These are phyloP conservation scores for Phellopilus nigrolimitatus DNA, from an alignment of 1,284 basidiomycete genomes.

Conservation along the genomic window DNA sequence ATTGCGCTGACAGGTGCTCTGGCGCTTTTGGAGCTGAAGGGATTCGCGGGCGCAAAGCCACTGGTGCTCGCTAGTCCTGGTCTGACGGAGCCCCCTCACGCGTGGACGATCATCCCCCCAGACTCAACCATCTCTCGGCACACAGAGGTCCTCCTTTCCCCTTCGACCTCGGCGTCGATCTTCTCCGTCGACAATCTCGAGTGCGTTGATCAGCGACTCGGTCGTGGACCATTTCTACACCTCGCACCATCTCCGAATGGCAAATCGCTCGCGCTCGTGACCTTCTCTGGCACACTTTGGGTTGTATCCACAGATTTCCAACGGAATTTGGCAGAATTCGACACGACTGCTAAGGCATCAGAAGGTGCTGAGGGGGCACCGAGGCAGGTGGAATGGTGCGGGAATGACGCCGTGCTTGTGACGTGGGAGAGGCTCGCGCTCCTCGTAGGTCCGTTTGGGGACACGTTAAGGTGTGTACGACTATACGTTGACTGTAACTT, in stretches of 20 bases:
- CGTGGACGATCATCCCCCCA: constrained; percentile 85
- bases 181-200: constrained; percentile 84
- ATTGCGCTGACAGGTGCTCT: constrained; percentile 81
- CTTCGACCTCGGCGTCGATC: constrained; percentile 51
- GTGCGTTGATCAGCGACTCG: constrained; percentile 82
- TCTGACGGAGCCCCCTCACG: constrained; percentile 72
- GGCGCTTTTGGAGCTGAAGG: constrained; percentile 78
- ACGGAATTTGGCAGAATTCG: constrained; percentile 83
- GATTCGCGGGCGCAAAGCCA: constrained; percentile 74
- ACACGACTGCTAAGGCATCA: constrained; percentile 44
- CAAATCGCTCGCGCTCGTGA: constrained; percentile 85
- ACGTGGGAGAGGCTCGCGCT: constrained; percentile 79
- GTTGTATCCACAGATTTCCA: constrained; percentile 94
- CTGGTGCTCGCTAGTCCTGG: constrained; percentile 66
- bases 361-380: constrained; percentile 50
- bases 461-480: constrained; percentile 71
- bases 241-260: constrained; percentile 91
- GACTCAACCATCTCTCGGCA: constrained; percentile 83
- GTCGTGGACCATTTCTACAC: constrained; percentile 83
- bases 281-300: constrained; percentile 70
- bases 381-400: constrained; percentile 88
- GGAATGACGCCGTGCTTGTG: constrained; percentile 89
- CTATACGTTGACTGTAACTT: neutral
- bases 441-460: constrained; percentile 89
- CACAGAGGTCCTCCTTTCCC: constrained; percentile 80